A percentile compares a stretch with the other conserved stretches of the same genome.
phyloP scores from a whole-genome alignment of 495 filamentous ascomycete species.

The Darksidea phi region DNA sequence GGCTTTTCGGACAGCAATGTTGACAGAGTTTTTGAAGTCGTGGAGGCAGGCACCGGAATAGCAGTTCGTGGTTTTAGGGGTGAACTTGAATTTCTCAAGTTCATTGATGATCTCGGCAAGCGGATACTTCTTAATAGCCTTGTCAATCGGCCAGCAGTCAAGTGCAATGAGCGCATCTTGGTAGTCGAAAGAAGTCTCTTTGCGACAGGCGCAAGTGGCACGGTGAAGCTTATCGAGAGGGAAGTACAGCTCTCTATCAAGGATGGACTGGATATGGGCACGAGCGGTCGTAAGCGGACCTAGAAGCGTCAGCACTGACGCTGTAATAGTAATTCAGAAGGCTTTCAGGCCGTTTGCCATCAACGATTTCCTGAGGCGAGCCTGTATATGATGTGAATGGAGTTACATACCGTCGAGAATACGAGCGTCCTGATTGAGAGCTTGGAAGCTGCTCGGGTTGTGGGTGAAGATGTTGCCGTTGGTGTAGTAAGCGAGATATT shows the following conservation, averaged over 20 bases:
- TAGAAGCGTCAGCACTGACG: background rate
- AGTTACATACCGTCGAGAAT: constrained; percentile 9
- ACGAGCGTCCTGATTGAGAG: constrained; percentile 1
- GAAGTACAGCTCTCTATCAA: constrained; percentile 6
- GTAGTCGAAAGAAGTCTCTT: constrained; percentile 16
- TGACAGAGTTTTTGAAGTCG: constrained; percentile 8
- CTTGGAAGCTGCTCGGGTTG: constrained; percentile 1
- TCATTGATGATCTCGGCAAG: background rate
- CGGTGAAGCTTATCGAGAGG: constrained; percentile 14
- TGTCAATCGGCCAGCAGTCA: constrained; percentile 9
- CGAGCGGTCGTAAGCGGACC: constrained; percentile 3
- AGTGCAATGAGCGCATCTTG: constrained; percentile 2
- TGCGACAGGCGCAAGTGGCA: constrained; percentile 3
- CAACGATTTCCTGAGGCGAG: no score
- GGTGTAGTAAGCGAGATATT: constrained; percentile 14
- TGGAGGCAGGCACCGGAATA: background rate
- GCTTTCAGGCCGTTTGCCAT: no score
- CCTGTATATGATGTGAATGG: background rate
- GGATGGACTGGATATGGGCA: background rate
- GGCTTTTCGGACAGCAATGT: background rate
- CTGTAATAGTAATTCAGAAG: no score
- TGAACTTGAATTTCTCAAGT: constrained; percentile 3
- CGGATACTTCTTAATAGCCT: background rate
- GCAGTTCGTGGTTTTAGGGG: background rate
- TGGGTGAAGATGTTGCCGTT: constrained; percentile 1